Evolutionary conservation across 306 rosid genomes (phyloP).

Genomic region (Corylus americana): DNA sequence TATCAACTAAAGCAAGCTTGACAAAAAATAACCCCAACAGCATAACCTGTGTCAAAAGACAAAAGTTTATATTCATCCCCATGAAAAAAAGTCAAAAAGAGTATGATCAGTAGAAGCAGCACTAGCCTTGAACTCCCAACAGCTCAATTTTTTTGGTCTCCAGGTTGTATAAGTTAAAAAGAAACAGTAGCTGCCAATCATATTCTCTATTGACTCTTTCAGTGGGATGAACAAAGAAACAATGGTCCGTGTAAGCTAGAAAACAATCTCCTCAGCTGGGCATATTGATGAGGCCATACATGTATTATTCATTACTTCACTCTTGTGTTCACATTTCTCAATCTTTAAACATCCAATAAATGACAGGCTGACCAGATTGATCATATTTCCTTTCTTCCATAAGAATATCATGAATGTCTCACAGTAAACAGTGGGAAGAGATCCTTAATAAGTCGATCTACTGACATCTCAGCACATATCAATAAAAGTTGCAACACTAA

Average conservation of each 20-base stretch:
- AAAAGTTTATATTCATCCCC: not conserved
- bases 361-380: not conserved
- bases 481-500: conserved; percentile 12
- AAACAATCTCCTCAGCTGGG: not conserved
- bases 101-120: not conserved
- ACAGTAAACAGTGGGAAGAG: not conserved
- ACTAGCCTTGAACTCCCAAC: not conserved
- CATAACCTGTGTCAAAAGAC: not conserved
- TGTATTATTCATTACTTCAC: not conserved
- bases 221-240: not conserved
- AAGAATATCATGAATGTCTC: not conserved
- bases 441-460: not conserved
- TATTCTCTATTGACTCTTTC: not conserved
- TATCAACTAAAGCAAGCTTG: not conserved
- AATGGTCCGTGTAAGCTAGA: not conserved
- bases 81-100: not conserved
- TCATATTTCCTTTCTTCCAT: not conserved
- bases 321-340: not conserved
- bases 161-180: not conserved
- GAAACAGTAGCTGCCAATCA: not conserved
- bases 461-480: not conserved
- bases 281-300: not conserved
- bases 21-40: not conserved
- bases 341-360: not conserved
- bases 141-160: not conserved